Conservation (phyloP, 2,329 filamentous ascomycete genomes). For the Alternaria tenuissima region DNA sequence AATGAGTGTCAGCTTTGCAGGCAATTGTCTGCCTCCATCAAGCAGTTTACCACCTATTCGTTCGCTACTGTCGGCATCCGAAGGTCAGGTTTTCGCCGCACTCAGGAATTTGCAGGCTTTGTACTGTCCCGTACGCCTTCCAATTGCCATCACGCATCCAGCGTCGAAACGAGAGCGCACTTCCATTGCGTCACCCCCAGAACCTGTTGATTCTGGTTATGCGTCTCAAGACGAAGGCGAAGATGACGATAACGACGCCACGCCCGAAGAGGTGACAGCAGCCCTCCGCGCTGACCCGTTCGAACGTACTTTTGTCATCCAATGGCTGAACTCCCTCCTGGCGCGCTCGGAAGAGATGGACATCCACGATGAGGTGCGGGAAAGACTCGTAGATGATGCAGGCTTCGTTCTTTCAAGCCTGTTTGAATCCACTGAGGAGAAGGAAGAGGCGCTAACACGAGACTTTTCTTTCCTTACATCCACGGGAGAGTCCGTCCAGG, state of each 20-base stretch:
- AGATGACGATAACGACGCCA: conserved; percentile 24
- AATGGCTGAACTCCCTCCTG: conserved; percentile 47
- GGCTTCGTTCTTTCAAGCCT: conserved; percentile 45
- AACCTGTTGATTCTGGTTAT: conserved; percentile 46
- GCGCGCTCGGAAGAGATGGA: conserved; percentile 39
- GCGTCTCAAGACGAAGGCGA: conserved; percentile 45
- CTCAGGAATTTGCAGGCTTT: conserved; percentile 40
- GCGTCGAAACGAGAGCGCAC: conserved; percentile 20
- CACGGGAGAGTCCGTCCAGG: conserved; percentile 19
- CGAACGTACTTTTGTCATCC: conserved; percentile 40
- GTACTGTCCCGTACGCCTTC: conserved; percentile 48
- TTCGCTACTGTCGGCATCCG: conserved; percentile 28
- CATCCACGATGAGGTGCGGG: conserved; percentile 33
- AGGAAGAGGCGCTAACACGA: conserved; percentile 42
- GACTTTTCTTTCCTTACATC: conserved; percentile 39
- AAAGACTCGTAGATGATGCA: conserved; percentile 41
- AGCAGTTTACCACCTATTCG: conserved; percentile 45
- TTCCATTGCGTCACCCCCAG: conserved; percentile 28
- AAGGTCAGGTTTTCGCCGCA: conserved; percentile 33
- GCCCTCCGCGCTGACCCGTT: conserved; percentile 45
- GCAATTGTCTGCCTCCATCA: conserved; percentile 43
- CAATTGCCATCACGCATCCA: conserved; percentile 24
- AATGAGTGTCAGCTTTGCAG: conserved; percentile 38
- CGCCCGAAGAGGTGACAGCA: conserved; percentile 34
- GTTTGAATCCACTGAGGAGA: conserved; percentile 32